These are phyloP conservation scores for Fragilariopsis cylindrus DNA, from an alignment of 108 stramenopile genomes.

Conservation along the genomic window DNA sequence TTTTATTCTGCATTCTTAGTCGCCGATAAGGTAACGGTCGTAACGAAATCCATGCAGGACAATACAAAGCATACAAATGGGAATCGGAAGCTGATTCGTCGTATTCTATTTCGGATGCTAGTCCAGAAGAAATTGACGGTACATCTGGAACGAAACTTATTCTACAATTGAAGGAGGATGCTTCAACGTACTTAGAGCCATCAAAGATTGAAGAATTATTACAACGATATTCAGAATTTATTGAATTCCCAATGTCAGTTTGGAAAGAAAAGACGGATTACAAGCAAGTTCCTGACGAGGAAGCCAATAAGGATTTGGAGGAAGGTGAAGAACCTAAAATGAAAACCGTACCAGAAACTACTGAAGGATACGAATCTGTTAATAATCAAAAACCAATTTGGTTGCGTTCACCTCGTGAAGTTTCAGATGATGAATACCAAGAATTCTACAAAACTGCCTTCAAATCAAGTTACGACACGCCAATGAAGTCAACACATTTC, in stretches of 20 bases:
- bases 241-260: conserved; percentile 94
- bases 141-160: conserved; percentile 84
- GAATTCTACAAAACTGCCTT: conserved; percentile 98
- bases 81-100: conserved; percentile 66
- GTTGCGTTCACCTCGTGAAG: conserved; percentile 92
- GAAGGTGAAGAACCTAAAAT: conserved; percentile 89
- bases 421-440: conserved; percentile 89
- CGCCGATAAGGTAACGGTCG: conserved; percentile 92
- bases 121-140: conserved; percentile 55
- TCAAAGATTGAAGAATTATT: conserved; percentile 78
- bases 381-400: conserved; percentile 97
- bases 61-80: conserved; percentile 72
- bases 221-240: conserved; percentile 92
- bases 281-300: conserved; percentile 93
- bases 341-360: conserved; percentile 94
- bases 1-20: conserved; percentile 99
- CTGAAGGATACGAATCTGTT: conserved; percentile 86
- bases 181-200: conserved; percentile 75
- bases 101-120: conserved; percentile 74
- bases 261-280: conserved; percentile 96
- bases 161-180: conserved; percentile 88
- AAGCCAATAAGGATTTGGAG: conserved; percentile 84
- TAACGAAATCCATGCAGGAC: conserved; percentile 85
- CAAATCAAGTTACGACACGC: conserved; percentile 85
- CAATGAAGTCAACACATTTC: conserved; percentile 93